Evolutionary conservation across 2,329 filamentous ascomycete genomes (phyloP), one percentile per base, ranked within the genome.

Genomic region (Thyridium curvatum): DNA sequence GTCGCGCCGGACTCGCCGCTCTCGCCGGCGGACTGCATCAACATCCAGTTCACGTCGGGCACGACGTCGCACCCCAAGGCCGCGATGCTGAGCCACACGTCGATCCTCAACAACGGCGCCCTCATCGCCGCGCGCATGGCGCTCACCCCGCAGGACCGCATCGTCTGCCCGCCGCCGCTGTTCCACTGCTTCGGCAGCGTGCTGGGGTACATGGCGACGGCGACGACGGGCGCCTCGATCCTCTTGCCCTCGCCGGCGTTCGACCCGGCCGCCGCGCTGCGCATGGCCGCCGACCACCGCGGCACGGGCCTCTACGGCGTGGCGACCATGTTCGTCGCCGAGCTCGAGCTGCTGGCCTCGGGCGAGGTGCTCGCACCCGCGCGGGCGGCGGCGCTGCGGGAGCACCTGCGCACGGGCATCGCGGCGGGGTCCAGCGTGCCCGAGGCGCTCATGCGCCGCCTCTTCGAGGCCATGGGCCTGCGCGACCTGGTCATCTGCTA

Each of bases 41-140:
- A 96, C 56, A 95, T 97, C 47, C 91, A 97, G 60, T 97, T 97
- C 66, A 98, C 93, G 0, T 91, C 84, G 0, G 93, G 91, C n/a
- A 97, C 93, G 0, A 97, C 93, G 0, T 86, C 86, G 1, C 71
- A 77, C 53, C 91, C 90, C 16, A 97, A 97, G 64, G 93, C 93
- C 0, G 91, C 91, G 2, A 94, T 89, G 66, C 74, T 98, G 26
- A 82, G 78, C 1, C 91, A 97, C 63, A 74, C 72, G 3, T 82
- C 76, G n/a, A 91, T 97, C 46, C 71, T 98, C 44, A 98, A 97
- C 64, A 97, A 97, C 56, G 93, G 90, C 26, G 72, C 75, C 18
- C 78, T 89, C 40, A 94, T 97, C 48, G 93, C 86, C 0, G 68
- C 82, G 51, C 76, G 90, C 32, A 95, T 97, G 90, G 77, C 84